Conservation (phyloP, 2,329 filamentous ascomycete genomes). For the Aspergillus thermomutatus region DNA sequence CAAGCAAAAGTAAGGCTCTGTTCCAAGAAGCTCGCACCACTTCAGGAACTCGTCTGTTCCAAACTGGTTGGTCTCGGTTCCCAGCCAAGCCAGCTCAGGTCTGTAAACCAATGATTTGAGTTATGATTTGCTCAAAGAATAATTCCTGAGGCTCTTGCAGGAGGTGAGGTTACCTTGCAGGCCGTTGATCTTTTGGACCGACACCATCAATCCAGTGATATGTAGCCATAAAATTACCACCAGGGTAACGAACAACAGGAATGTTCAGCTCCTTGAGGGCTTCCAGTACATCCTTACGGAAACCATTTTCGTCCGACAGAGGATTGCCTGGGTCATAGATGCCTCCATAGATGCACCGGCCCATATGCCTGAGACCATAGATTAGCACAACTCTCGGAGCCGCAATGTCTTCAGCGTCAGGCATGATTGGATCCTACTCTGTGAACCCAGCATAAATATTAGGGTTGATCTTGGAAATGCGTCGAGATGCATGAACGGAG, state of each 20-base stretch:
- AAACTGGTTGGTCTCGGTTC: slow-evolving; percentile 72
- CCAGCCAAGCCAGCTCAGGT: slow-evolving; percentile 76
- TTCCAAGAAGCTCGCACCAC: slow-evolving; percentile 70
- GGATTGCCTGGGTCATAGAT: slow-evolving; percentile 75
- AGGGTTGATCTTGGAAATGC: slow-evolving; percentile 70
- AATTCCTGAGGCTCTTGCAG: background rate
- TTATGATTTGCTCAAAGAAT: background rate
- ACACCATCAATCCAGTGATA: slow-evolving; percentile 84
- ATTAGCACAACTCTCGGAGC: slow-evolving; percentile 10
- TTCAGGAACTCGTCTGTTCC: slow-evolving; percentile 84
- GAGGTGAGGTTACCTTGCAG: slow-evolving; percentile 43
- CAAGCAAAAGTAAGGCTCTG: slow-evolving; percentile 74
- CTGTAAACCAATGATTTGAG: slow-evolving; percentile 30
- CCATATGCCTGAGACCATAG: slow-evolving; percentile 66
- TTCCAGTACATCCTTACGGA: slow-evolving; percentile 73
- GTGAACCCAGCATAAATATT: slow-evolving; percentile 83
- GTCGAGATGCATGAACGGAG: slow-evolving; percentile 61
- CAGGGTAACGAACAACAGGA: slow-evolving; percentile 76
- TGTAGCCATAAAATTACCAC: slow-evolving; percentile 79
- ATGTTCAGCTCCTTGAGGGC: slow-evolving; percentile 70
- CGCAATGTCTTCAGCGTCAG: background rate
- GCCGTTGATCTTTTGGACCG: slow-evolving; percentile 67
- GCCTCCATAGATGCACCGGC: slow-evolving; percentile 81
- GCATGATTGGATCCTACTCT: slow-evolving; percentile 55
- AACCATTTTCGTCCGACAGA: slow-evolving; percentile 71